Evolutionary conservation across 441 rosid species (phyloP).

Genomic region (Sinapis alba): DNA sequence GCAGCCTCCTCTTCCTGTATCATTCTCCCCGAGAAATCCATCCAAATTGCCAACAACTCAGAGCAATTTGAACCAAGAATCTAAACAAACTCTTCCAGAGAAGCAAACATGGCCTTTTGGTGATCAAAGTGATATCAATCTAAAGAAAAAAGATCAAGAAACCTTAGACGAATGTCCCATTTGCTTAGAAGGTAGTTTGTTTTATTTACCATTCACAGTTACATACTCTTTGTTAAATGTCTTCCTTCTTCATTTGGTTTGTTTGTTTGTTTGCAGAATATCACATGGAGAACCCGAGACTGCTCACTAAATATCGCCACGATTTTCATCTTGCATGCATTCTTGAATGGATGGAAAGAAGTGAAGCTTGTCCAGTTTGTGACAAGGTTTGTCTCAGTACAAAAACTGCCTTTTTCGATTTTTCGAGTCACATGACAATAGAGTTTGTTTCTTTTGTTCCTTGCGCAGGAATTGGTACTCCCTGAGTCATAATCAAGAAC

Average conservation of each 20-base stretch:
- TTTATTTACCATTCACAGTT: not conserved
- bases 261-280: slow-evolving; percentile 66
- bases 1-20: slow-evolving; percentile 69
- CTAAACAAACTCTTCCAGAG: slow-evolving; percentile 41
- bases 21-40: slow-evolving; percentile 44
- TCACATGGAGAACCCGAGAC: slow-evolving; percentile 76
- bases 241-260: not conserved
- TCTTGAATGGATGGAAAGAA: slow-evolving; percentile 98
- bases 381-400: slow-evolving; percentile 55
- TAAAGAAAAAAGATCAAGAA: slow-evolving; percentile 36
- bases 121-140: slow-evolving; percentile 20
- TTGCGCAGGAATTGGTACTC: slow-evolving; percentile 28
- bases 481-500: slow-evolving; percentile 19
- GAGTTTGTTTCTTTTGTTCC: not conserved
- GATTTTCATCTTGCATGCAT: slow-evolving; percentile 94
- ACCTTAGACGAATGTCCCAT: slow-evolving; percentile 82
- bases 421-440: not conserved
- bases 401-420: not conserved
- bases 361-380: slow-evolving; percentile 91
- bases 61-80: slow-evolving; percentile 20
- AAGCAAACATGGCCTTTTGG: slow-evolving; percentile 51
- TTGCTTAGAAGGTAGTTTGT: slow-evolving; percentile 82
- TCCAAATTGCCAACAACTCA: slow-evolving; percentile 41
- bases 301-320: slow-evolving; percentile 80
- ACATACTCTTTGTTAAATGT: not conserved